Conservation (phyloP, 2,329 filamentous ascomycete species). For the Macrophomina phaseolina region DNA sequence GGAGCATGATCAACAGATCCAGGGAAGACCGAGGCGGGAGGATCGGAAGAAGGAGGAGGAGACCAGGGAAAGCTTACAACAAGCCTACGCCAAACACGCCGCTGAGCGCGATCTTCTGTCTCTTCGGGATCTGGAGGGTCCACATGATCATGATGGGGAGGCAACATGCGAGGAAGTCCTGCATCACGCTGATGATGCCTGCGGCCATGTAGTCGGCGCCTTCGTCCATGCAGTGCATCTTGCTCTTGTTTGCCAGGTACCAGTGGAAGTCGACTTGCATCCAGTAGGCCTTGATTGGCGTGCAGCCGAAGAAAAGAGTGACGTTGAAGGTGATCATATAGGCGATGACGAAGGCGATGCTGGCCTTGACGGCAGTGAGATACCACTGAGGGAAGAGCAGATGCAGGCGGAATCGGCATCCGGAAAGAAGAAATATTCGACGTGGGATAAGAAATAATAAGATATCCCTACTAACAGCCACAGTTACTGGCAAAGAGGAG, state of each 20-base stretch:
- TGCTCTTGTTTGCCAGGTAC: slow-evolving; percentile 4
- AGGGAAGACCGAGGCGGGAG: neutral
- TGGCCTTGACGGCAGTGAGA: slow-evolving; percentile 44
- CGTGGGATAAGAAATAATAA: neutral
- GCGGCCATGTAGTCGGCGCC: slow-evolving; percentile 45
- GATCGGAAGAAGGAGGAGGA: neutral
- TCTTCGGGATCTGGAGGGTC: slow-evolving; percentile 49
- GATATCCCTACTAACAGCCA: neutral
- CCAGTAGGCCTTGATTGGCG: slow-evolving; percentile 49
- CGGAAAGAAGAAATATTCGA: neutral
- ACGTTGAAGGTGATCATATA: slow-evolving; percentile 48
- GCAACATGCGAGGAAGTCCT: slow-evolving; percentile 48
- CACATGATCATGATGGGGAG: slow-evolving; percentile 53
- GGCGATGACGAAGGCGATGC: slow-evolving; percentile 46
- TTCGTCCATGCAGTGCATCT: slow-evolving; percentile 43
- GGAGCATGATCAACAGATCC: too few relatives aligned
- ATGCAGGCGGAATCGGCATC: neutral
- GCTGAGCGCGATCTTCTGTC: slow-evolving; percentile 53
- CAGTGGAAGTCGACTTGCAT: slow-evolving; percentile 40
- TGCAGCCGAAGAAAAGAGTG: slow-evolving; percentile 46
- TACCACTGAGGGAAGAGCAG: slow-evolving; percentile 33
- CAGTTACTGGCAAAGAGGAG: neutral
- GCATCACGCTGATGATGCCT: slow-evolving; percentile 45
- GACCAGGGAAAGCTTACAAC: slow-evolving; percentile 39
- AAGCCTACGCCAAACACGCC: slow-evolving; percentile 53